Percentiles rank a stretch among this genome's conserved stretches.
These are phyloP conservation scores for Leccinum truebloodii DNA, from an alignment of 768 basidiomycete genomes.

Conservation along the genomic window DNA sequence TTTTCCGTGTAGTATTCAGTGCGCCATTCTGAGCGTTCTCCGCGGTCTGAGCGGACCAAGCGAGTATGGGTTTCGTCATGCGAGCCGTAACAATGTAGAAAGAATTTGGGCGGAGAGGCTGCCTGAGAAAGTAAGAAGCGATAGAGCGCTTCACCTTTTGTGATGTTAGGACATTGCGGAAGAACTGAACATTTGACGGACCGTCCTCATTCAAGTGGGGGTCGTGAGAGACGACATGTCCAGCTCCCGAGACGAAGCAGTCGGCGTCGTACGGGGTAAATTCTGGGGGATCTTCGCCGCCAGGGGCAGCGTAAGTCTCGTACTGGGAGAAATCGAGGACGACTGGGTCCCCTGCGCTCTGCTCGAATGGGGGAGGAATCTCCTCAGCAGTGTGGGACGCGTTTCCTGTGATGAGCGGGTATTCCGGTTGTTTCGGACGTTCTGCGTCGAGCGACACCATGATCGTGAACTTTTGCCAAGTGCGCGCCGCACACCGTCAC, in stretches of 20 bases:
- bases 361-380: conserved; percentile 31
- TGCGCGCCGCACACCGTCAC: not conserved
- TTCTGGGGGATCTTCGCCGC: conserved; percentile 55
- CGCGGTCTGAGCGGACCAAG: conserved; percentile 39
- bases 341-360: conserved; percentile 25
- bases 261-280: conserved; percentile 68
- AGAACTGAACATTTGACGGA: conserved; percentile 18
- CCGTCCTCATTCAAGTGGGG: conserved; percentile 67
- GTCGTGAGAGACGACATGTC: conserved; percentile 69
- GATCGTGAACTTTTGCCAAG: not conserved
- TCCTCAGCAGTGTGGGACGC: not conserved
- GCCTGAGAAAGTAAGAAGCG: conserved; percentile 69
- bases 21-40: conserved; percentile 36
- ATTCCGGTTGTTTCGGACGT: conserved; percentile 7
- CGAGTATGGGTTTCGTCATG: conserved; percentile 57
- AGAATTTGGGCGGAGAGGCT: conserved; percentile 42
- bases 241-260: conserved; percentile 47
- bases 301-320: conserved; percentile 25
- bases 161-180: conserved; percentile 3
- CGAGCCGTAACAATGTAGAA: conserved; percentile 52
- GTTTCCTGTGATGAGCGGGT: not conserved
- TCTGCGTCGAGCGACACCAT: conserved; percentile 13
- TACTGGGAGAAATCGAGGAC: conserved; percentile 26
- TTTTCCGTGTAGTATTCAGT: conserved; percentile 58
- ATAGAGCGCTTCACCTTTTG: conserved; percentile 66